Conservation (phyloP, 768 basidiomycete genomes). For the Phlebiopsis flavidoalba region DNA sequence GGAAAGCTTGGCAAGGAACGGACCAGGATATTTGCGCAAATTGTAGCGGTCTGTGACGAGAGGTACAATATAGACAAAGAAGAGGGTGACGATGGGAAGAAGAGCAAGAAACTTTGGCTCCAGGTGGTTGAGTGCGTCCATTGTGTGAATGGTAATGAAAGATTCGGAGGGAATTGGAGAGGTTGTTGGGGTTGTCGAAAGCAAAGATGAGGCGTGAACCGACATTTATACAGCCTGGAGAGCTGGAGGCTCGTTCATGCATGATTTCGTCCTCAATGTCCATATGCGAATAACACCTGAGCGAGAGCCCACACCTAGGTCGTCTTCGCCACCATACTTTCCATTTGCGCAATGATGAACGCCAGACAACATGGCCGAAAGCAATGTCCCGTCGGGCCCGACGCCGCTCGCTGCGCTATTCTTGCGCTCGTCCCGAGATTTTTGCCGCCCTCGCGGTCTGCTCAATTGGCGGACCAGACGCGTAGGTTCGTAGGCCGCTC, state of each 20-base stretch:
- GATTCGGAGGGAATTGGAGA: not conserved
- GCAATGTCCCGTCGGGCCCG: not conserved
- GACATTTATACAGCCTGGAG: too few species aligned
- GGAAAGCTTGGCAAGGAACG: constrained; percentile 31
- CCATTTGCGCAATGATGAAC: not conserved
- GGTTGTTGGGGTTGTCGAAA: too few species aligned
- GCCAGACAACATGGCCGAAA: not conserved
- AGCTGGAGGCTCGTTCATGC: too few species aligned
- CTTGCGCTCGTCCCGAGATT: not conserved
- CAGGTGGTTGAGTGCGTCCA: not conserved
- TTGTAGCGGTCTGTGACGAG: constrained; percentile 28
- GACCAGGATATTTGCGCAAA: constrained; percentile 32
- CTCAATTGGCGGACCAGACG: not conserved
- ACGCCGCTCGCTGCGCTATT: not conserved
- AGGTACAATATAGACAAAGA: constrained; percentile 26
- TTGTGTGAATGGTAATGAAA: not conserved
- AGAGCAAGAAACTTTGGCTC: not conserved
- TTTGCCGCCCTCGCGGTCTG: not conserved
- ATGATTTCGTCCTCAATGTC: too few species aligned
- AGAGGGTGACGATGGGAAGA: constrained; percentile 7
- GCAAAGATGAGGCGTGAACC: too few species aligned
- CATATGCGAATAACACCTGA: too few species aligned
- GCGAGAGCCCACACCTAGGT: too few species aligned
- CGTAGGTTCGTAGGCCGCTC: not conserved
- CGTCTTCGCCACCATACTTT: not conserved